Evolutionary conservation across 225 moss, liverwort and hornwort genomes (phyloP), one percentile per base, ranked within the genome.

Genomic region (Neckera pumila): DNA sequence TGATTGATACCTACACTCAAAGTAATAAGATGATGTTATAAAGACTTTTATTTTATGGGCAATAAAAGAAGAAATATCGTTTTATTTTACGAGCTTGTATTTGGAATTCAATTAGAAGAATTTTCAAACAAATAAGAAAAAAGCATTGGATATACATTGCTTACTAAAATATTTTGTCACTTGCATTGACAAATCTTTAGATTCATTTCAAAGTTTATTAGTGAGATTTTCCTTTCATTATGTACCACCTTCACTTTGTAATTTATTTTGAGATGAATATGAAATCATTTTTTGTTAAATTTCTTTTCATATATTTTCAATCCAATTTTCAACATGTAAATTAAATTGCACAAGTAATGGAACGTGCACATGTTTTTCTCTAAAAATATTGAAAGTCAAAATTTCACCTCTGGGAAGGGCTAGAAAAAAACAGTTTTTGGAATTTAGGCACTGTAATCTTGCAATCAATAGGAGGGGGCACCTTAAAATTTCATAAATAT

Each of bases 331-430:
- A 20, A 51, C 0, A 31, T 19, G 21, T 33, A 1, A 20, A 20
- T 7, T 33, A 75, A 20, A 51, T 20, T 51, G 7, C 12, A 42
- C 5, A 71, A 42, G 14, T 26, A 71, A 26, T 71, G 1, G 15
- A 4, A 1, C 14, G 4, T 4, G 7, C 1, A 30, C 16, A 9
- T 30, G 7, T n/a, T n/a, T n/a, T 19, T 18, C 31, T 31, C 31
- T 18, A 2, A 10, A 45, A 31, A 31, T 11, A 74, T 45, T 47
- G 7, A 7, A 49, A 75, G 31, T 19, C 2, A 12, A 33, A 75
- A 8, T 4, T 8, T 51, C 13, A 11, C 20, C 12, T 33, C 1
- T 1, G 0, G 1, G 6, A 75, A 33, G 5, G 5, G 0, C 2
- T 33, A 31, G 31, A 28, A 9, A 71, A 21, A 42, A 27, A 14